A percentile compares a stretch with the other conserved stretches of the same genome.
These are phyloP conservation scores for Mortierella hygrophila DNA, from an alignment of 192 early-diverging fungal species.

Conservation along the genomic window DNA sequence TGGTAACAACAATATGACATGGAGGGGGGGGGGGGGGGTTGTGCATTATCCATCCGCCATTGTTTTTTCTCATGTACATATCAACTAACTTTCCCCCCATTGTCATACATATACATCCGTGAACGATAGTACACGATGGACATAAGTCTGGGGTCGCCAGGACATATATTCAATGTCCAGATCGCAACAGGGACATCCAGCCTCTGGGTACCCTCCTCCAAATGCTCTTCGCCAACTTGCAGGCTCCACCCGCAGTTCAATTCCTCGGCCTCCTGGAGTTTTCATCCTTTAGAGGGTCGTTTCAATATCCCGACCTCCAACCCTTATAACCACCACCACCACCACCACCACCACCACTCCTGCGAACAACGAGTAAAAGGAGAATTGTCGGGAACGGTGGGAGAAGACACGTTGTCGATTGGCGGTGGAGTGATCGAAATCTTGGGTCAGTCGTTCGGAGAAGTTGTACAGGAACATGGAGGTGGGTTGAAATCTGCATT, in stretches of 20 bases:
- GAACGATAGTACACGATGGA: constrained; percentile 54
- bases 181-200: constrained; percentile 94
- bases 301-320: constrained; percentile 91
- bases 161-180: constrained; percentile 88
- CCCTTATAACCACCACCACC: constrained; percentile 87
- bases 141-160: constrained; percentile 85
- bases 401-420: constrained; percentile 7
- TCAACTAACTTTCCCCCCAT: too few relatives aligned
- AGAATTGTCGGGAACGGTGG: constrained; percentile 6
- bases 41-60: too few relatives aligned
- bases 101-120: too few relatives aligned
- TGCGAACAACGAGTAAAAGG: neutral
- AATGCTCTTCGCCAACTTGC: constrained; percentile 91
- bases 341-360: constrained; percentile 71
- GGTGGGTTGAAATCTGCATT: constrained; percentile 64
- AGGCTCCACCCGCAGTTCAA: constrained; percentile 91
- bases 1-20: neutral
- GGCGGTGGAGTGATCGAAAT: constrained; percentile 5
- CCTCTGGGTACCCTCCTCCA: constrained; percentile 95
- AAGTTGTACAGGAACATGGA: constrained; percentile 19
- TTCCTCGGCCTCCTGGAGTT: constrained; percentile 76
- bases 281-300: constrained; percentile 83
- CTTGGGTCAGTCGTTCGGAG: constrained; percentile 14
- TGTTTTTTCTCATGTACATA: too few relatives aligned
- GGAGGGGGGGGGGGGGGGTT: too few relatives aligned